phyloP scores from a whole-genome alignment of 768 basidiomycete species.

The Naganishia vaughanmartiniae region DNA sequence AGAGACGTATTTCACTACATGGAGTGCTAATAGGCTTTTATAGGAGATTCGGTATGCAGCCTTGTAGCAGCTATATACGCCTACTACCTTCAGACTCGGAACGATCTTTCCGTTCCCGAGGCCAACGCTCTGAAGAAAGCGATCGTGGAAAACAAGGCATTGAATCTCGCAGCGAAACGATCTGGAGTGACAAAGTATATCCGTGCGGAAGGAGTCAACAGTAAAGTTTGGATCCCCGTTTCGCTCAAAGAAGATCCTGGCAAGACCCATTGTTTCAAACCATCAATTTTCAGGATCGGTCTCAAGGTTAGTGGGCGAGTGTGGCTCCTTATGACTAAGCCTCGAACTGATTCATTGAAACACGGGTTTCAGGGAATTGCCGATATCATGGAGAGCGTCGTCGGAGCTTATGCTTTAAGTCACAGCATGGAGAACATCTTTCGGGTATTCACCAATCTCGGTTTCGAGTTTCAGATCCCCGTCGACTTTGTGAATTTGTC shows the following conservation, averaged over 20 bases:
- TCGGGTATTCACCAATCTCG: not conserved
- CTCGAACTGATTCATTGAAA: not conserved
- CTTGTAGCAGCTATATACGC: constrained; percentile 11
- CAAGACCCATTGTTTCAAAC: not conserved
- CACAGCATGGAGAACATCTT: not conserved
- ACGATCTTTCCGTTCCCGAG: not conserved
- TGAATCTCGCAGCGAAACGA: not conserved
- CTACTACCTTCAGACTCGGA: not conserved
- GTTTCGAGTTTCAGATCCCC: not conserved
- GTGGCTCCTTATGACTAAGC: not conserved
- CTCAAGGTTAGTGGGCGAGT: constrained; percentile 4
- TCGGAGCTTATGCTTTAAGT: constrained; percentile 4
- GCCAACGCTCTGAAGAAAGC: not conserved
- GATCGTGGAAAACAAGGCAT: not conserved
- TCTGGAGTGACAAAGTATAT: not conserved
- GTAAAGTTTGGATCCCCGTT: constrained; percentile 1
- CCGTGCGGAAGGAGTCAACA: not conserved
- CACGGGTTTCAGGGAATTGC: not conserved
- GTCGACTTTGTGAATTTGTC: not conserved
- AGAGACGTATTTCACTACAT: not conserved
- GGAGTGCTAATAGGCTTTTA: too few species aligned
- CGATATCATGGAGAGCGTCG: constrained; percentile 10
- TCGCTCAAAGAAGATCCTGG: not conserved
- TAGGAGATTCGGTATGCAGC: constrained; percentile 5
- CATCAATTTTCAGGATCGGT: not conserved